Evolutionary conservation across 31 red algal genomes (phyloP).

Genomic region (Asparagopsis taxiformis): DNA sequence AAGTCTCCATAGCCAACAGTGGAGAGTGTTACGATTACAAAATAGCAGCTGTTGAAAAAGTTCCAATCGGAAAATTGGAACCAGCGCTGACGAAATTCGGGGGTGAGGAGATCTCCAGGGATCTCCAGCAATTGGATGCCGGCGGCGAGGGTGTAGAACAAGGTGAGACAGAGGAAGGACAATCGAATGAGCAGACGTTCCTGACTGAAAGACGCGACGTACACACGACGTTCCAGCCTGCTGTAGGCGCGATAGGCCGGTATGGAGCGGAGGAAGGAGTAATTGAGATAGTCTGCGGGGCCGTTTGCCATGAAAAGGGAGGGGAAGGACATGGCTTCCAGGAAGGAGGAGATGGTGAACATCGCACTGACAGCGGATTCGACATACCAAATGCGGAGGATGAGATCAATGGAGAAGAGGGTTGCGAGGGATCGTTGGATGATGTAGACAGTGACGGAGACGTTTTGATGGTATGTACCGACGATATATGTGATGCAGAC

Average conservation of each 20-base stretch:
- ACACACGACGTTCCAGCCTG: conserved; percentile 41
- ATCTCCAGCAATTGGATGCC: conserved; percentile 78
- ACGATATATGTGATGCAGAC: conserved; percentile 63
- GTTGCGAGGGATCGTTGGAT: conserved; percentile 20
- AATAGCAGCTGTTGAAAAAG: conserved; percentile 81
- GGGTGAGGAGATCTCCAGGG: conserved; percentile 55
- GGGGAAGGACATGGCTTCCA: conserved; percentile 68
- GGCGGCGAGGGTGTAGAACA: conserved; percentile 74
- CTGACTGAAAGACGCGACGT: conserved; percentile 44
- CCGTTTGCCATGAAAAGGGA: conserved; percentile 57
- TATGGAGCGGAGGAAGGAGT: conserved; percentile 68
- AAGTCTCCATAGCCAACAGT: conserved; percentile 98
- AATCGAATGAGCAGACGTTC: conserved; percentile 63
- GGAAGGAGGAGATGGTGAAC: conserved; percentile 10
- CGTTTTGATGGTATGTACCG: conserved; percentile 59
- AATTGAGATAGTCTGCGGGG: conserved; percentile 72
- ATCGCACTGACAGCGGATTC: conserved; percentile 43
- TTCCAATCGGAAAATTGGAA: conserved; percentile 63
- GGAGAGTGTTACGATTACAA: conserved; percentile 89
- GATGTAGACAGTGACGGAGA: conserved; percentile 26
- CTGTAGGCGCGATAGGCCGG: conserved; percentile 37
- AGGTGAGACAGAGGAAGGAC: conserved; percentile 28
- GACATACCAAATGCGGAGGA: conserved; percentile 18
- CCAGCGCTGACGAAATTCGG: conserved; percentile 40
- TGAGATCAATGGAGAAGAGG: conserved; percentile 41